Percentiles rank a stretch among this genome's conserved stretches.
These are phyloP conservation scores for Termitomyces sp. DNA, from an alignment of 768 basidiomycete genomes.

Conservation along the genomic window DNA sequence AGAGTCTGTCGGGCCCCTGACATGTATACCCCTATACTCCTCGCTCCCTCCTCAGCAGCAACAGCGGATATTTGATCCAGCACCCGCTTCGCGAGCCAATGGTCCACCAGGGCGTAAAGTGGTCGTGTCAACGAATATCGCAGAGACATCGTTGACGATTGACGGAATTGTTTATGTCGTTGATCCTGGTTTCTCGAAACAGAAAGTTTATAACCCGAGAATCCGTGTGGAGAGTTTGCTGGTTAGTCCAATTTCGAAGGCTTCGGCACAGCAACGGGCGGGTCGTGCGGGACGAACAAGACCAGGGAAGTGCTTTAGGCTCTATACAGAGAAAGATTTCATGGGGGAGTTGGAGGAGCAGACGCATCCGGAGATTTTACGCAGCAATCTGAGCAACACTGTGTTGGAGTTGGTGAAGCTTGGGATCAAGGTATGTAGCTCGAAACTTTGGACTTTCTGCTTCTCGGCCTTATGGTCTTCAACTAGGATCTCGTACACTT, in stretches of 20 bases:
- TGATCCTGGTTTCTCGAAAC: constrained; percentile 96
- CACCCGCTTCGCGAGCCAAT: constrained; percentile 61
- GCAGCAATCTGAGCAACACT: constrained; percentile 90
- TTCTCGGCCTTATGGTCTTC: not conserved
- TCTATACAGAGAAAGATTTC: constrained; percentile 98
- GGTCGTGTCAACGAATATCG: constrained; percentile 94
- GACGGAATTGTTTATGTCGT: constrained; percentile 99
- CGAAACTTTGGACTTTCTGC: not conserved
- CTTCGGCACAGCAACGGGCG: constrained; percentile 92
- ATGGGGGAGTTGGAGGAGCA: constrained; percentile 95
- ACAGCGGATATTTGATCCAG: constrained; percentile 92
- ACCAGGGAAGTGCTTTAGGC: constrained; percentile 94
- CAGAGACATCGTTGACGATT: constrained; percentile 96
- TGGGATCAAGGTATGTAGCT: constrained; percentile 67
- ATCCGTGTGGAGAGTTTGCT: constrained; percentile 93
- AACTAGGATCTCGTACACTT: constrained; percentile 77
- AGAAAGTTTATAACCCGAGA: constrained; percentile 97
- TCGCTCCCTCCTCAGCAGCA: constrained; percentile 93
- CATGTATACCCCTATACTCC: constrained; percentile 93
- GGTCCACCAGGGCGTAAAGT: constrained; percentile 91
- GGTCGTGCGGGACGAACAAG: constrained; percentile 95
- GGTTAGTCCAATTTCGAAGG: constrained; percentile 95
- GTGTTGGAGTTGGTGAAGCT: constrained; percentile 93
- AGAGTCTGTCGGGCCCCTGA: constrained; percentile 76
- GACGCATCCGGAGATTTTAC: constrained; percentile 93